Evolutionary conservation across 495 filamentous ascomycete genomes (phyloP), one percentile per base, ranked within the genome.

Genomic region (Tuber umbilicatum): DNA sequence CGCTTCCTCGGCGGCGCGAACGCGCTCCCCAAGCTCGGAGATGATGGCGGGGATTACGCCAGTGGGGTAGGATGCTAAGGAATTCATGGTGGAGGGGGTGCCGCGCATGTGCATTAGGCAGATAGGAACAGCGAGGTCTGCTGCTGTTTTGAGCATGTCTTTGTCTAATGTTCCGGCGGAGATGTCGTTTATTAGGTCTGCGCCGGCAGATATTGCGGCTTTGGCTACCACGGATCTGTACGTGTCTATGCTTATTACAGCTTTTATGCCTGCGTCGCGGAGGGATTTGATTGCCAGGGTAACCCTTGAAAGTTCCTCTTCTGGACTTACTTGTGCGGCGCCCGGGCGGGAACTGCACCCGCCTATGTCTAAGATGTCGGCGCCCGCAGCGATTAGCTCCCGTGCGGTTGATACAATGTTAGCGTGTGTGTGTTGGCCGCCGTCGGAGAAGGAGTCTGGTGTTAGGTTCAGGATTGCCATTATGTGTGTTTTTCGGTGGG

Each of bases 381-480:
- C 92, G 69, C 92, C 92, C 9, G 86, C 83, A 70, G 84, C 79
- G 81, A 94, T 88, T 83, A 90, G 90, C 74, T 75, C 76, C 71
- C 82, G 76, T 43, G 92, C 85, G 16, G 89, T 91, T 42, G 80
- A 71, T 23, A 85, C 83, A 37, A 89, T 83, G 69, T 84, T 75
- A 64, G 76, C 68, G 21, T 84, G 70, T 75, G 82, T 79, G 84
- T 94, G 86, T 2, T 84, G 79, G 67, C 94, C 94, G 71, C 94
- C 95, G 79, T 97, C 94, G 19, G 94, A 97, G 86, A 98, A 98
- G 55, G 95, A 98, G 86, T 99, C 95, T 16, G 94, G 95, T 1
- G 94, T 97, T 74, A 97, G 86, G 85, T 99, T 99, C 71, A 97
- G 87, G 78, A 99, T 96, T 42, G 92, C 91, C 95, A 99, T 98